Base-by-base conservation (phyloP, 192 early-diverging fungal species). In the Chytriomyces sp. region DNA sequence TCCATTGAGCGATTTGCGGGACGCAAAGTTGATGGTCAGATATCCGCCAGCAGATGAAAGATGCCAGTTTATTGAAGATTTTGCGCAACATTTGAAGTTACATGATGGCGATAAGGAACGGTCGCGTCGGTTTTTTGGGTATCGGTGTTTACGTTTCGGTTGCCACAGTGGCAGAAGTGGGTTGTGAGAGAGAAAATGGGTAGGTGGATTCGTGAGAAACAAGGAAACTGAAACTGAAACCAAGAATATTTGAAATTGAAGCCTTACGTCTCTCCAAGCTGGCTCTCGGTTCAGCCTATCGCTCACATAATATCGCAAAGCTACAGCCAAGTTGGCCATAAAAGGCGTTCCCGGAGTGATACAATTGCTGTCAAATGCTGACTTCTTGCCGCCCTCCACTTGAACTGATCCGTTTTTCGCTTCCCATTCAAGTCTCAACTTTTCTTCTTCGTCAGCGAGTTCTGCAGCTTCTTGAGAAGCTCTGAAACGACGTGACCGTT, bases 281-380 rank as follows among this genome's bases (percentile, higher is more conserved):
- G 94, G 90, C 68, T 98, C 93, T 75, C 94, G 93, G 11, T 92
- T 91, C 4, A 97, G 86, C 81, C 94, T 93, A 76, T 95, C 93
- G 78, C 90, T 88, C 69, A 97, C 90, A 79, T 95, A 98, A 85
- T 97, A 98, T 49, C 94, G 86, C 65, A 99, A 83, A 62, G 92
- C 92, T 45, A 86, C 85, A 18, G 96, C 94, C 68, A 98, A 83
- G 74, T 91, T 91, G 73, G 89, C 88, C 98, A 99, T 99, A 79
- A 99, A 99, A 71, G 90, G 91, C 13, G 97, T 98, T 23, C 98
- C 97, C 63, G 96, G 97, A 8, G 97, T 99, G 79, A 99, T 99
- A 86, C 96, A 98, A 80, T 98, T 99, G 45, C 94, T 93, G 81
- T 99, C 98, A 84, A 99, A 98, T 0, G 91, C 88, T 16, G 84